These are phyloP conservation scores for Cytidiella melzeri DNA, from an alignment of 768 basidiomycete species.

Conservation along the genomic window DNA sequence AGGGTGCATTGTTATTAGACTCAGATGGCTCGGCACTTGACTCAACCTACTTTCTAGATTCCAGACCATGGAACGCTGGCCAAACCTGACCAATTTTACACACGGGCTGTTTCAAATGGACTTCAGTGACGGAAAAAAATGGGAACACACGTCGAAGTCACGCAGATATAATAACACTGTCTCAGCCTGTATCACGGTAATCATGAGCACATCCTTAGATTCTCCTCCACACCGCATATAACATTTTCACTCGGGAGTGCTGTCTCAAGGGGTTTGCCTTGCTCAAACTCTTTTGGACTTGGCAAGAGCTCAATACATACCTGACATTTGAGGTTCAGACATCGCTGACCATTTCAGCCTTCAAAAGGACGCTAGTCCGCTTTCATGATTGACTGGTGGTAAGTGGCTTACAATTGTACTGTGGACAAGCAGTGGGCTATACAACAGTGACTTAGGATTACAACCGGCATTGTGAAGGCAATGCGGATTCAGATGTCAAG, in stretches of 20 bases:
- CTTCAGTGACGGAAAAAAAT: slow-evolving; percentile 2
- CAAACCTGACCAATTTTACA: not conserved
- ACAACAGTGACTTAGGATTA: not conserved
- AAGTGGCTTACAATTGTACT: not conserved
- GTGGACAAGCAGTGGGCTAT: not conserved
- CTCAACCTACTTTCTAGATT: too few species aligned
- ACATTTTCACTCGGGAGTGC: not conserved
- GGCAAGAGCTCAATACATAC: slow-evolving; percentile 2
- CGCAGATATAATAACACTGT: not conserved
- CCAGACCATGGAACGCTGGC: not conserved
- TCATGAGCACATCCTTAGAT: not conserved
- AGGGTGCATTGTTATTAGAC: too few species aligned
- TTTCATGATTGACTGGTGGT: slow-evolving; percentile 3
- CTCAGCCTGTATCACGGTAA: not conserved
- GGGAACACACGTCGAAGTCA: not conserved
- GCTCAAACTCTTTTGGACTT: not conserved
- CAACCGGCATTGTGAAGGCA: not conserved
- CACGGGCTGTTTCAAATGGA: not conserved
- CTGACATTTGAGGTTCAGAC: slow-evolving; percentile 8
- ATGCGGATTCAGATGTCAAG: not conserved
- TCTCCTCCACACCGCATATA: not conserved
- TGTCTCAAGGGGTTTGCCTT: not conserved
- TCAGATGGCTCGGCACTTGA: too few species aligned
- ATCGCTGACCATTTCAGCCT: not conserved
- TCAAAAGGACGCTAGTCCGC: not conserved